A percentile compares a stretch with the other conserved stretches of the same genome.
Conservation (phyloP, 2,329 filamentous ascomycete species). For the Colletotrichum truncatum region DNA sequence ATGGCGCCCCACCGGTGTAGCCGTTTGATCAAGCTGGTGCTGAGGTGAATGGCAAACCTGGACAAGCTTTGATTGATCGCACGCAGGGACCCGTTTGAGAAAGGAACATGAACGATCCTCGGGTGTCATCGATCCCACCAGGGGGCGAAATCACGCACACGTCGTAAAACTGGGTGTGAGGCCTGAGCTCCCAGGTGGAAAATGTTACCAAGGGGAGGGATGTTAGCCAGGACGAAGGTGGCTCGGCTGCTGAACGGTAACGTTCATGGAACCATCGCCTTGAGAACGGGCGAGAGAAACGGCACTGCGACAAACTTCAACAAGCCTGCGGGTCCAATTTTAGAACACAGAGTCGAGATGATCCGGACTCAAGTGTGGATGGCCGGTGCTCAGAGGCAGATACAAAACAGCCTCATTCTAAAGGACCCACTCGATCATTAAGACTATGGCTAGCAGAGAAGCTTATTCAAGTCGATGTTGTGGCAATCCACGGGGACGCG, state of each 20-base stretch:
- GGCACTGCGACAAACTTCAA: slow-evolving; percentile 6
- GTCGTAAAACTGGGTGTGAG: neutral
- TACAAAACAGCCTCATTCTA: neutral
- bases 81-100: slow-evolving; percentile 13
- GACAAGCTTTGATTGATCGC: neutral
- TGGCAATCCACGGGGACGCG: slow-evolving; percentile 14
- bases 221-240: too few relatives aligned
- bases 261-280: neutral
- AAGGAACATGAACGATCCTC: neutral
- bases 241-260: neutral
- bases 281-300: neutral
- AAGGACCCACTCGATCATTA: neutral
- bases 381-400: neutral
- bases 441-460: slow-evolving; percentile 10
- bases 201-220: neutral
- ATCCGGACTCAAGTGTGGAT: neutral
- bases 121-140: neutral
- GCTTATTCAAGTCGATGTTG: slow-evolving; percentile 20
- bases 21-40: neutral
- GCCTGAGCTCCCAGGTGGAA: neutral
- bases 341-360: slow-evolving; percentile 23
- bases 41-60: neutral
- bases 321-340: slow-evolving; percentile 5
- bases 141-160: neutral
- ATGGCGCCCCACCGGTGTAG: neutral